Percentiles rank a stretch among this genome's conserved stretches.
phyloP scores from a whole-genome alignment of 2,329 filamentous ascomycete genomes.

The Colletotrichum graminicola region DNA sequence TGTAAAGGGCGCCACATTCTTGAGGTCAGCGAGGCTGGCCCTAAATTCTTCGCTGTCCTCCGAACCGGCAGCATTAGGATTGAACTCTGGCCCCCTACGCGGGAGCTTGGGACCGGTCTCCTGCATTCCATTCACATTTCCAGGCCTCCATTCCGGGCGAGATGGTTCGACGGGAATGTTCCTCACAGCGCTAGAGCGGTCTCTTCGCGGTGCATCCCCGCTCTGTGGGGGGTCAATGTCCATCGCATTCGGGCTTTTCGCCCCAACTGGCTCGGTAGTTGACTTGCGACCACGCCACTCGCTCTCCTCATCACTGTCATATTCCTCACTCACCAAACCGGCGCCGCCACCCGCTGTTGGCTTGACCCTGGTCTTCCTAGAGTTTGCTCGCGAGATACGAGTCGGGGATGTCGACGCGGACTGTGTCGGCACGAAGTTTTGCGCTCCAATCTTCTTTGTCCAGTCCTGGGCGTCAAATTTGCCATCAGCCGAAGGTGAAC shows the following conservation, averaged over 20 bases:
- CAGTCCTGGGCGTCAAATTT: slow-evolving; percentile 66
- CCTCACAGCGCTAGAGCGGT: slow-evolving; percentile 54
- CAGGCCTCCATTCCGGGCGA: slow-evolving; percentile 70
- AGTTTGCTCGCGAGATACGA: slow-evolving; percentile 58
- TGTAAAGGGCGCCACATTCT: slow-evolving; percentile 67
- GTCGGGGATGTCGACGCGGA: slow-evolving; percentile 59
- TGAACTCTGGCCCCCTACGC: slow-evolving; percentile 45
- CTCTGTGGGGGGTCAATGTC: slow-evolving; percentile 70
- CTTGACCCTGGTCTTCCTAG: slow-evolving; percentile 72
- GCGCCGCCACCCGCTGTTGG: slow-evolving; percentile 58
- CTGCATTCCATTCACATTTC: slow-evolving; percentile 52
- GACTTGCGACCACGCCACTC: slow-evolving; percentile 53
- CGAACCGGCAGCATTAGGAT: slow-evolving; percentile 59
- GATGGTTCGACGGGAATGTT: slow-evolving; percentile 71
- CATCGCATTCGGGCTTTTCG: slow-evolving; percentile 70
- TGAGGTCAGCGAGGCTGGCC: slow-evolving; percentile 66
- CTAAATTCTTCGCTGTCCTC: slow-evolving; percentile 69
- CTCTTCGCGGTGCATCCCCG: slow-evolving; percentile 36
- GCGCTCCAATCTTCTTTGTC: slow-evolving; percentile 65
- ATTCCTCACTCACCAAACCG: slow-evolving; percentile 60
- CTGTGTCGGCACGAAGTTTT: slow-evolving; percentile 64
- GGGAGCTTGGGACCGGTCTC: slow-evolving; percentile 38
- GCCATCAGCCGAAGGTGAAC: slow-evolving; percentile 42
- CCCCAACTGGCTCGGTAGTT: slow-evolving; percentile 46
- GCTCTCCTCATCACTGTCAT: slow-evolving; percentile 58